Percentiles rank a stretch among this genome's conserved stretches.
phyloP scores from a whole-genome alignment of 2,329 filamentous ascomycete genomes.

The Clonostachys sp. region DNA sequence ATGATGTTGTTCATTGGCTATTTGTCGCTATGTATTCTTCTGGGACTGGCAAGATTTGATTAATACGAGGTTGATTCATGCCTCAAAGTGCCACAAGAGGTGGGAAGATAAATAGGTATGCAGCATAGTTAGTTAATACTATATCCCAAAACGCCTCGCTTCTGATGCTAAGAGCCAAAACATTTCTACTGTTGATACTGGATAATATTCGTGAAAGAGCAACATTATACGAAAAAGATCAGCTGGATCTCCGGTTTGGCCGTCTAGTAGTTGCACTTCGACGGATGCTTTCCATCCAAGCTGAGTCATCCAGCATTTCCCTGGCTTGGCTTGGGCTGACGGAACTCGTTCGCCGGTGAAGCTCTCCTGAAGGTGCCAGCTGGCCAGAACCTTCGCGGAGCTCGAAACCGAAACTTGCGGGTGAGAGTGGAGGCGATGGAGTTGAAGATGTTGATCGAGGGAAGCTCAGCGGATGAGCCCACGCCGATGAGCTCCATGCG shows the following conservation, averaged over 20 bases:
- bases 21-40: too few species aligned
- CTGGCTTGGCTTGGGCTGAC: conserved; percentile 75
- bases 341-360: conserved; percentile 60
- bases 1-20: too few species aligned
- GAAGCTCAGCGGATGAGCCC: conserved; percentile 46
- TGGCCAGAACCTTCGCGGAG: conserved; percentile 37
- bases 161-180: too few species aligned
- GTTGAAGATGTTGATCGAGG: conserved; percentile 41
- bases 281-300: conserved; percentile 90
- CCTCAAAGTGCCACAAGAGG: too few species aligned
- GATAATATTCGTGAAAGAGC: too few species aligned
- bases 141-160: too few species aligned
- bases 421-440: conserved; percentile 20
- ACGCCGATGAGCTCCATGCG: background rate
- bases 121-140: too few species aligned
- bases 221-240: conserved; percentile 1
- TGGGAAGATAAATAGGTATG: too few species aligned
- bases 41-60: too few species aligned
- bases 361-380: conserved; percentile 21
- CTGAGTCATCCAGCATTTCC: conserved; percentile 81
- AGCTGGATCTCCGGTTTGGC: conserved; percentile 35
- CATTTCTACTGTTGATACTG: too few species aligned
- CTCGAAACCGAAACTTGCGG: conserved; percentile 55
- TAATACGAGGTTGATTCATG: too few species aligned
- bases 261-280: conserved; percentile 71